phyloP scores from a whole-genome alignment of 371 early-diverging fungal genomes.

The Coemansia sp. region DNA sequence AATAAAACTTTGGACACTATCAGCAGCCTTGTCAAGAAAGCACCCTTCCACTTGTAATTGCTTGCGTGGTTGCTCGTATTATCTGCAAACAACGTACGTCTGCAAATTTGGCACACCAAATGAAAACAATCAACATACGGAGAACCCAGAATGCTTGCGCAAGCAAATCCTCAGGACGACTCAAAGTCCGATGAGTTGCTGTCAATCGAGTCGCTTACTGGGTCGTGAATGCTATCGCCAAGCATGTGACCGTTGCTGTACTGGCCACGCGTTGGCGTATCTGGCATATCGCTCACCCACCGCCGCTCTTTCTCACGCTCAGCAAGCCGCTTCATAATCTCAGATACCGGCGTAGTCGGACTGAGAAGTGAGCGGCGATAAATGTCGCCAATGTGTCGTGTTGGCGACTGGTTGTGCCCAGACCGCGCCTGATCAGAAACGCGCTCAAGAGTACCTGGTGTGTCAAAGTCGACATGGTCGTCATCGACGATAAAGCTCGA shows the following conservation, averaged over 20 bases:
- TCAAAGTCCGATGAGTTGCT: constrained; percentile 24
- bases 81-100: neutral
- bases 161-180: constrained; percentile 13
- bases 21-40: neutral
- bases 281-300: constrained; percentile 46
- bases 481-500: constrained; percentile 50
- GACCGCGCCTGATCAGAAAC: neutral
- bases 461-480: constrained; percentile 41
- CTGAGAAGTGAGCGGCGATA: constrained; percentile 35
- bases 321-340: constrained; percentile 35
- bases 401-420: constrained; percentile 4
- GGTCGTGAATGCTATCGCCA: neutral
- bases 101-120: neutral
- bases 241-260: neutral
- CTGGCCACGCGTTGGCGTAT: constrained; percentile 29
- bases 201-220: neutral
- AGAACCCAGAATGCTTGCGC: constrained; percentile 3
- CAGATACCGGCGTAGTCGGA: constrained; percentile 32
- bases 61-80: too few species aligned
- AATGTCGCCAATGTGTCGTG: constrained; percentile 26
- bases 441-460: constrained; percentile 9
- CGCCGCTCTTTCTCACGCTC: constrained; percentile 47
- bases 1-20: neutral
- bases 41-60: too few species aligned
- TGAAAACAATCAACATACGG: neutral